Evolutionary conservation across 331 rosid genomes (phyloP).

Genomic region (Phaseolus coccineus): DNA sequence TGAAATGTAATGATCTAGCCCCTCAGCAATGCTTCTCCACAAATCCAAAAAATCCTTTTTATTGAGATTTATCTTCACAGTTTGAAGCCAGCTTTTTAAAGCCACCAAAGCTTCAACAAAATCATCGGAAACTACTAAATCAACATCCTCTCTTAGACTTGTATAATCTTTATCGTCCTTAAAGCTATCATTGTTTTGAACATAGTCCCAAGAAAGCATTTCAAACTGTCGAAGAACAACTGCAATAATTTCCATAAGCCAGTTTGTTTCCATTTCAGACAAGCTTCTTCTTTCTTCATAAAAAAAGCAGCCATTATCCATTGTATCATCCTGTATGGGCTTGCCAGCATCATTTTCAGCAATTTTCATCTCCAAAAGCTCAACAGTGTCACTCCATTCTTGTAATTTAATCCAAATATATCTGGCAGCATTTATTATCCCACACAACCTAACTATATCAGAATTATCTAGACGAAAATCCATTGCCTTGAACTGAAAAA

Average conservation of each 20-base stretch:
- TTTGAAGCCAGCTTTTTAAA: conserved; percentile 55
- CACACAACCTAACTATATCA: conserved; percentile 53
- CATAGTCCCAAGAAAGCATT: conserved; percentile 65
- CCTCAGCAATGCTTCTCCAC: conserved; percentile 82
- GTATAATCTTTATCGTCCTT: conserved; percentile 45
- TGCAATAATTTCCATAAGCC: conserved; percentile 74
- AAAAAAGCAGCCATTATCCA: conserved; percentile 53
- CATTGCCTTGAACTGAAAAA: conserved; percentile 58
- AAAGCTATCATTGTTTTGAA: conserved; percentile 51
- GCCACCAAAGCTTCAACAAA: conserved; percentile 63
- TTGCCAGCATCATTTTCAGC: conserved; percentile 62
- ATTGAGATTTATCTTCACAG: conserved; percentile 60
- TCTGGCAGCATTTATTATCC: conserved; percentile 70
- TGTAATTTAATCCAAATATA: conserved; percentile 65
- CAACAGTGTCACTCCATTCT: conserved; percentile 70
- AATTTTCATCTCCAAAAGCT: conserved; percentile 74
- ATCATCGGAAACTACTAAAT: conserved; percentile 56
- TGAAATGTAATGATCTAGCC: conserved; percentile 73
- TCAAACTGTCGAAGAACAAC: conserved; percentile 74
- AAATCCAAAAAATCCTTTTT: conserved; percentile 68
- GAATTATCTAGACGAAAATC: conserved; percentile 50
- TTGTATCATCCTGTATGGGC: conserved; percentile 34
- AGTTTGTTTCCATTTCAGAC: conserved; percentile 73
- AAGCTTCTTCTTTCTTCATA: conserved; percentile 68
- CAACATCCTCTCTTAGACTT: conserved; percentile 43